These are phyloP conservation scores for Schizochytrium sp. DNA, from an alignment of 108 stramenopile genomes.

Conservation along the genomic window DNA sequence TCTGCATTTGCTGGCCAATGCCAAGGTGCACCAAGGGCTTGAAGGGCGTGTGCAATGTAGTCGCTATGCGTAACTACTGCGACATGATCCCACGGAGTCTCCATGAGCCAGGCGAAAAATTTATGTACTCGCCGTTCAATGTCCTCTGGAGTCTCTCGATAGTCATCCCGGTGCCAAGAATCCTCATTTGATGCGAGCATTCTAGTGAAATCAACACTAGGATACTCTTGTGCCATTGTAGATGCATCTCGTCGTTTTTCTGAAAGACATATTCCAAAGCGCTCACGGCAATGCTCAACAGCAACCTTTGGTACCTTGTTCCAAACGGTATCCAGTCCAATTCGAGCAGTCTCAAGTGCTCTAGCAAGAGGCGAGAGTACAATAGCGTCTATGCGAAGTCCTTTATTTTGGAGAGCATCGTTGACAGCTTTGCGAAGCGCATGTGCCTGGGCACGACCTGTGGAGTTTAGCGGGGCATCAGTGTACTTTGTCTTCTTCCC, in stretches of 20 bases:
- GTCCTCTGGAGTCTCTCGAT: conserved; percentile 24
- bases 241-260: conserved; percentile 18
- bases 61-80: neutral
- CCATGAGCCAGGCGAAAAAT: conserved; percentile 47
- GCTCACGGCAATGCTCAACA: conserved; percentile 51
- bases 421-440: neutral
- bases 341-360: conserved; percentile 26
- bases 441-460: neutral
- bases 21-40: conserved; percentile 22
- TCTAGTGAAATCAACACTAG: neutral
- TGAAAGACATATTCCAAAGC: conserved; percentile 54
- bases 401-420: conserved; percentile 30
- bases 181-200: conserved; percentile 32
- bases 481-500: neutral
- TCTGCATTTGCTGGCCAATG: conserved; percentile 54
- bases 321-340: conserved; percentile 9
- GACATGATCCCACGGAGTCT: conserved; percentile 45
- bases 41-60: conserved; percentile 37
- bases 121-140: conserved; percentile 30
- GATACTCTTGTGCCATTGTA: neutral
- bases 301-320: conserved; percentile 1
- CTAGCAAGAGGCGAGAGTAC: conserved; percentile 21
- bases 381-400: conserved; percentile 39
- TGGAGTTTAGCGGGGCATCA: conserved; percentile 25
- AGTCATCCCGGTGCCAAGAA: conserved; percentile 14